Conservation (phyloP, 148 eudicot genomes). For the Spergularia bocconei region DNA sequence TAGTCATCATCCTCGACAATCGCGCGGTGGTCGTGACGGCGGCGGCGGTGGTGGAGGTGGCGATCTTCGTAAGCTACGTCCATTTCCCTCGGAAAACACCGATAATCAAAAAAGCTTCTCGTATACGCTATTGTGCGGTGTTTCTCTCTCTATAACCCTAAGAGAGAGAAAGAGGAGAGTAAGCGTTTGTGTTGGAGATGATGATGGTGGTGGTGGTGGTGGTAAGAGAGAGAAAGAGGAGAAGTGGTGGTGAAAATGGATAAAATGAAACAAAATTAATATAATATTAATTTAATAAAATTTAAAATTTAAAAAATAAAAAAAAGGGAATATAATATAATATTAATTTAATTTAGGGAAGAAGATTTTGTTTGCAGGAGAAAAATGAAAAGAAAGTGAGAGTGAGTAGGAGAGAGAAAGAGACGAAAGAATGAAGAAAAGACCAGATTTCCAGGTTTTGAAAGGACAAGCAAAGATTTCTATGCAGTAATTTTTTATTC, state of each 20-base stretch:
- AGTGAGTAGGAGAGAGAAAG: not conserved
- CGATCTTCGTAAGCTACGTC: constrained; percentile 13
- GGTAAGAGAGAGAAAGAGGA: not conserved
- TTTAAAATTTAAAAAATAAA: not conserved
- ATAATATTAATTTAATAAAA: not conserved
- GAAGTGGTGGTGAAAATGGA: constrained; percentile 17
- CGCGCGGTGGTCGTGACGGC: constrained; percentile 6
- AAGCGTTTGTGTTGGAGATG: too few relatives aligned
- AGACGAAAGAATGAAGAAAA: not conserved
- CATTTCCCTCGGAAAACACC: constrained; percentile 17
- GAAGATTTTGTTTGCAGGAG: constrained; percentile 30
- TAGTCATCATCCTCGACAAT: constrained; percentile 18
- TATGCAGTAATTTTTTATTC: not conserved
- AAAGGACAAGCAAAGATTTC: constrained; percentile 15
- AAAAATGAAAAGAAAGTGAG: not conserved
- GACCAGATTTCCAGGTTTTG: constrained; percentile 10
- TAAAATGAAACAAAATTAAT: constrained; percentile 2
- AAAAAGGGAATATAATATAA: not conserved
- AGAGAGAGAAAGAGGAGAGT: not conserved
- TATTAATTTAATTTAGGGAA: not conserved
- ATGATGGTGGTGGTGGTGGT: too few relatives aligned
- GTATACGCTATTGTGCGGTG: not conserved
- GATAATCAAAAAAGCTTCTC: not conserved
- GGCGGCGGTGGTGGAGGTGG: not conserved
- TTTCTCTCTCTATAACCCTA: constrained; percentile 16